A percentile compares a stretch with the other conserved stretches of the same genome.
These are phyloP conservation scores for Hirsutella minnesotensis DNA, from an alignment of 2,329 filamentous ascomycete species.

Conservation along the genomic window DNA sequence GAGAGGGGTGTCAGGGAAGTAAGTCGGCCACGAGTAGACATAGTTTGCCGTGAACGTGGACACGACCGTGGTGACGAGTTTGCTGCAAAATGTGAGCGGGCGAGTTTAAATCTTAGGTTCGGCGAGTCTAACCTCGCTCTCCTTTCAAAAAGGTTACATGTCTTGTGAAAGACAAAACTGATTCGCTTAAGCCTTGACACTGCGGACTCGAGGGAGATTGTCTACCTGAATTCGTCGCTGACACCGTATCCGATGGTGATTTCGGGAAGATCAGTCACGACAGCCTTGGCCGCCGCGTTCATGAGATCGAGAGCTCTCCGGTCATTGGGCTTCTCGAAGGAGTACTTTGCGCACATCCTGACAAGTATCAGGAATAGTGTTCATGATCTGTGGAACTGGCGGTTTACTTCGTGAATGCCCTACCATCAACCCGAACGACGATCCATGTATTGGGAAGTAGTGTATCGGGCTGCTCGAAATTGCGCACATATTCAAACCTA, in stretches of 20 bases:
- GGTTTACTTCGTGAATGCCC: conserved; percentile 82
- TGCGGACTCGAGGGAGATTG: neutral
- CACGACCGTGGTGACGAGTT: conserved; percentile 80
- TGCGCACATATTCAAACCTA: conserved; percentile 88
- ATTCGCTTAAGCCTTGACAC: conserved; percentile 2
- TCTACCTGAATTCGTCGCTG: conserved; percentile 81
- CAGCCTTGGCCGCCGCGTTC: conserved; percentile 81
- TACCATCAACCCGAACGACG: conserved; percentile 83
- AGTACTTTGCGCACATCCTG: conserved; percentile 72
- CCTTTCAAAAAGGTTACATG: conserved; percentile 72
- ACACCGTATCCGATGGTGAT: conserved; percentile 83
- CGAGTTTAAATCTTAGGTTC: neutral
- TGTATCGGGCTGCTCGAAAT: conserved; percentile 71
- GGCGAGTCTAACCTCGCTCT: conserved; percentile 50
- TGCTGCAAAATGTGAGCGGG: conserved; percentile 37
- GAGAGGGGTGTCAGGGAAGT: conserved; percentile 61
- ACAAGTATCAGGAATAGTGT: neutral
- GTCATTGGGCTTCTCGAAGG: conserved; percentile 89
- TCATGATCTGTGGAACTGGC: neutral
- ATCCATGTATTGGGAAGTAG: conserved; percentile 91
- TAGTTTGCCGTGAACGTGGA: conserved; percentile 93
- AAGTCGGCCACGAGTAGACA: conserved; percentile 64
- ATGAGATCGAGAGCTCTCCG: conserved; percentile 77
- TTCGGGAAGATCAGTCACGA: conserved; percentile 74
- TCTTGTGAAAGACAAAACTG: conserved; percentile 83